Evolutionary conservation across 2,329 filamentous ascomycete genomes (phyloP).

Genomic region (Tolypocladium pustulatum): DNA sequence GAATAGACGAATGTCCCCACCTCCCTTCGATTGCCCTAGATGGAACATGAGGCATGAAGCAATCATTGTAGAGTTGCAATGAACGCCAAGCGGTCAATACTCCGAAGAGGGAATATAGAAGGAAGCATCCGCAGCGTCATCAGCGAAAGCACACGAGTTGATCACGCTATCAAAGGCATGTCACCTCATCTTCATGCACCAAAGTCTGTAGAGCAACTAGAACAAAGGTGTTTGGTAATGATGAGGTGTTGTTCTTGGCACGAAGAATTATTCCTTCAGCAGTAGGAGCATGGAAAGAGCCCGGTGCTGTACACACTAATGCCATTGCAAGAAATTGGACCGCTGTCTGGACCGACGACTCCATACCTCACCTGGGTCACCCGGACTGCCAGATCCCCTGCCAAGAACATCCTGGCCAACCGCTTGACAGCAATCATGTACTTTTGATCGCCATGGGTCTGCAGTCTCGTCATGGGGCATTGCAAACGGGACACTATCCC

Average conservation of each 20-base stretch:
- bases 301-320: constrained; percentile 51
- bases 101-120: background rate
- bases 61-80: background rate
- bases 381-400: background rate
- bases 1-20: too few relatives aligned
- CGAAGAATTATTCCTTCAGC: constrained; percentile 46
- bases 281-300: constrained; percentile 38
- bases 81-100: background rate
- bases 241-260: constrained; percentile 43
- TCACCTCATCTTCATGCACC: constrained; percentile 48
- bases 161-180: constrained; percentile 16
- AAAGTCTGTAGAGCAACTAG: constrained; percentile 24
- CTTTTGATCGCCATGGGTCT: background rate
- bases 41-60: too few relatives aligned
- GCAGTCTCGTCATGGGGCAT: background rate
- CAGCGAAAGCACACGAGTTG: background rate
- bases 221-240: constrained; percentile 49
- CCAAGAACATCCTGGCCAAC: background rate
- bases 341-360: background rate
- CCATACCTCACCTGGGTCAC: background rate
- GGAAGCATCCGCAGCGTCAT: background rate
- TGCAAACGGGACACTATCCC: background rate
- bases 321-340: constrained; percentile 23
- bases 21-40: too few relatives aligned
- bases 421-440: background rate